phyloP scores from a whole-genome alignment of 2,329 filamentous ascomycete genomes.

The Xylariaceae sp. region DNA sequence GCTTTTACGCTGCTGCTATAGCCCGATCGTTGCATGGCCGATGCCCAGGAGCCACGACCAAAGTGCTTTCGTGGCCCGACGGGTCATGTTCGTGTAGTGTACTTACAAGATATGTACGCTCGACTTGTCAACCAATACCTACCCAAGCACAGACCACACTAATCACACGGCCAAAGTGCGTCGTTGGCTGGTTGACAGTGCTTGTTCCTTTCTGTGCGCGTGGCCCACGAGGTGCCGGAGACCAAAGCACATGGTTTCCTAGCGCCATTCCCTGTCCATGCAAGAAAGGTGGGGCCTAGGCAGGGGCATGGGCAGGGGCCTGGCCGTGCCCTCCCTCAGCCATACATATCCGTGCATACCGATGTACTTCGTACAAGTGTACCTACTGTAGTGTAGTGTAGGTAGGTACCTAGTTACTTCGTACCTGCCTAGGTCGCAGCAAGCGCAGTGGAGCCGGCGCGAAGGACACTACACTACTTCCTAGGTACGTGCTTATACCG shows the following conservation, averaged over 20 bases:
- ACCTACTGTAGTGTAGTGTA: no score
- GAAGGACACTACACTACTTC: neutral
- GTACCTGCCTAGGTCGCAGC: neutral
- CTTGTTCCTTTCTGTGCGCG: constrained; percentile 27
- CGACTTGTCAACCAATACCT: constrained; percentile 13
- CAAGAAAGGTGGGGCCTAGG: constrained; percentile 24
- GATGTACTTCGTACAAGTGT: no score
- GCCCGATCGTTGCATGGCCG: neutral
- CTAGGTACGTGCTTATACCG: neutral
- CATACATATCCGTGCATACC: neutral
- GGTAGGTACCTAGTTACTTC: no score
- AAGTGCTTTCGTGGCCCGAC: no score
- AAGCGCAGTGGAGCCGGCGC: neutral
- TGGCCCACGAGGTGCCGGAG: constrained; percentile 25
- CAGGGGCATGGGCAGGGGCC: constrained; percentile 21
- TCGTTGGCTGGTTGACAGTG: constrained; percentile 7
- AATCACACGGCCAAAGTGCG: constrained; percentile 8
- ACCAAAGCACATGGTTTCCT: constrained; percentile 20
- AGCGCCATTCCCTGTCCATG: constrained; percentile 23
- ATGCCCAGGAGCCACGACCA: neutral
- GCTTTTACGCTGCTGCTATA: neutral
- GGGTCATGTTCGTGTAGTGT: no score
- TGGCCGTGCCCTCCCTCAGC: neutral
- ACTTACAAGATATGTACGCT: constrained; percentile 3
- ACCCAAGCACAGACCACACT: constrained; percentile 7